Percentiles rank a stretch among this genome's conserved stretches.
phyloP scores from a whole-genome alignment of 2,329 filamentous ascomycete genomes.

The Aspergillus uvarum region DNA sequence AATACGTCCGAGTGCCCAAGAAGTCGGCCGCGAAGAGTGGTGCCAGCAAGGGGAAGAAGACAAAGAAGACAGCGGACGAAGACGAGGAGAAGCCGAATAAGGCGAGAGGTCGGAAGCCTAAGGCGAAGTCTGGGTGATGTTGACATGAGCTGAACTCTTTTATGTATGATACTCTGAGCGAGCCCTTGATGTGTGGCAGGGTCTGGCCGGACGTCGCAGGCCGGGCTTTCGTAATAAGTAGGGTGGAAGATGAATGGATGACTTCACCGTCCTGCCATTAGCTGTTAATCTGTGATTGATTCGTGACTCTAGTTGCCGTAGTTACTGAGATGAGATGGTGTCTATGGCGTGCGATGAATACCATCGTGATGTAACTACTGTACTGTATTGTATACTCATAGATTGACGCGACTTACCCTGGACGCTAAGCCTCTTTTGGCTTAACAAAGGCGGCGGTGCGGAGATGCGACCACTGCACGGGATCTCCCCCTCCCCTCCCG shows the following conservation, averaged over 20 bases:
- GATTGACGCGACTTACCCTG: no score
- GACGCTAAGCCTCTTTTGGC: no score
- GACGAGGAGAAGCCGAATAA: constrained; percentile 56
- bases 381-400: no score
- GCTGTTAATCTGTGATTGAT: not conserved
- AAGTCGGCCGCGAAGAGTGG: constrained; percentile 51
- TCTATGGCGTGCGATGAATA: no score
- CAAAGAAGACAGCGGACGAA: constrained; percentile 48
- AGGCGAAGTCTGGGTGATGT: constrained; percentile 21
- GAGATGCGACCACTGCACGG: constrained; percentile 4
- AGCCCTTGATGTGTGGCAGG: not conserved
- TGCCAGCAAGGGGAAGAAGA: constrained; percentile 50
- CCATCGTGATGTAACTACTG: no score
- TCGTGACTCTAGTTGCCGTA: no score
- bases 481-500: constrained; percentile 10
- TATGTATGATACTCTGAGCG: not conserved
- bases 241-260: not conserved
- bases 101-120: constrained; percentile 36
- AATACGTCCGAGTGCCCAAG: constrained; percentile 92
- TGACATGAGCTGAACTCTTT: not conserved
- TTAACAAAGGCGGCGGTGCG: constrained; percentile 4
- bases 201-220: not conserved
- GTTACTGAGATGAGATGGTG: no score
- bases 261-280: not conserved
- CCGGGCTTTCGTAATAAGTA: not conserved